These are phyloP conservation scores for Scenedesmus sp. DNA, from an alignment of 163 green algal genomes.

Conservation along the genomic window DNA sequence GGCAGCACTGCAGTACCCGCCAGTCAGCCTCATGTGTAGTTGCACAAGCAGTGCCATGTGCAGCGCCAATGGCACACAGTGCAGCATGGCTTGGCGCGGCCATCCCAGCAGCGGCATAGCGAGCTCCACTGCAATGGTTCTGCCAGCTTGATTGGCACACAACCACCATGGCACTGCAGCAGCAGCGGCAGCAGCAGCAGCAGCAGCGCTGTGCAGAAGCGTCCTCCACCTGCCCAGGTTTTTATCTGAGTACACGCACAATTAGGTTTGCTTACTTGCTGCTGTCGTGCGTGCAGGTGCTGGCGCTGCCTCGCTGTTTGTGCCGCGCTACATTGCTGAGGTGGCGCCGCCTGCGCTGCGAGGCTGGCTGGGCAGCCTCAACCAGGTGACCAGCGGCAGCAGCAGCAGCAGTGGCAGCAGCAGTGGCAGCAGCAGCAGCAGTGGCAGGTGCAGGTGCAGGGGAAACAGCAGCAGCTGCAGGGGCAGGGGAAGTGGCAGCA, in stretches of 20 bases:
- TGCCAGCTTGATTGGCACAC: too few species aligned
- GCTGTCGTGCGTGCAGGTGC: conserved; percentile 47
- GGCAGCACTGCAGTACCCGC: too few species aligned
- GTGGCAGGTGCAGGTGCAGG: neutral
- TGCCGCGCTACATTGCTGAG: conserved; percentile 74
- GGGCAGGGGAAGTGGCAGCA: neutral
- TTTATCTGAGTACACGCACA: too few species aligned
- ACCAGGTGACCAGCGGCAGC: conserved; percentile 53
- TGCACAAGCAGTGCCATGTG: neutral
- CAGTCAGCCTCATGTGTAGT: neutral
- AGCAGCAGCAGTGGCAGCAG: neutral
- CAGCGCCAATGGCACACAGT: neutral
- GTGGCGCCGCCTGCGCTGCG: conserved; percentile 67
- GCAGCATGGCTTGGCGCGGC: neutral
- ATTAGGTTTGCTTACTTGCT: neutral
- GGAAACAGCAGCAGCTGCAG: neutral
- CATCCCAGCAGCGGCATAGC: neutral
- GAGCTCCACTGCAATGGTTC: too few species aligned
- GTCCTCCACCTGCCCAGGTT: neutral
- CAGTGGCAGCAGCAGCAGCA: neutral
- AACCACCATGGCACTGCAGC: neutral
- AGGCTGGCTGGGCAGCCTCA: conserved; percentile 64
- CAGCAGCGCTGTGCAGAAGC: neutral
- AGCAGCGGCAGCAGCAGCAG: neutral
- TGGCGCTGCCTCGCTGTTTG: conserved; percentile 67